Base-by-base conservation (phyloP, 2,329 filamentous ascomycete species). In the Stagonosporopsis rhizophila region DNA sequence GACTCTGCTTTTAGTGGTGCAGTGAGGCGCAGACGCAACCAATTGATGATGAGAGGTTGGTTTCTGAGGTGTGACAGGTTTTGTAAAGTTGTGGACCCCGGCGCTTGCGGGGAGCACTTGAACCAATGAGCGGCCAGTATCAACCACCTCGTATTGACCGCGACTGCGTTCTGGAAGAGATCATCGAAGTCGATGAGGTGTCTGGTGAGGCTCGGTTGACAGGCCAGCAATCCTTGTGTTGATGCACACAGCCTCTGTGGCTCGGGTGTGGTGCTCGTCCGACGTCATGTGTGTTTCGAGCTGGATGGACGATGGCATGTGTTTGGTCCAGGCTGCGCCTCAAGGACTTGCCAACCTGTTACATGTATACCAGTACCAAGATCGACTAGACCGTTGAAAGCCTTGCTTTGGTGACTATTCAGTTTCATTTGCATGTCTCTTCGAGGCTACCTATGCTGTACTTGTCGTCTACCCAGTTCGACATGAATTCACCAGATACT, bases 11-110 rank as follows among this genome's bases (percentile, higher is more conserved):
- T 64, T 61, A 66, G 64, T 61, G 59, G 64, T 66, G 61, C 64
- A 64, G 57, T 64, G 71, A 65, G 70, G 72, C 70, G 69, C 65
- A 66, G 70, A 27, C 52, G 59, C 58, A 53, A 56, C 71, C 72
- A 74, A 74, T 75, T 64, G 65, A 51, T 61, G 60, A 41, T 56
- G 59, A 58, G 46, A 50, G 50, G 38, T 34, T 28, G n/a, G 53
- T 56, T 56, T 52, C 53, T 61, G 61, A 58, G 42, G 67, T 72
- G 69, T 73, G 68, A 73, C 67, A 52, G 46, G 39, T 39, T 22
- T 6, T 8, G 11, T 30, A 35, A 27, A 7, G 28, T 50, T 35
- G 44, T 57, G 49, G 56, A 56, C 48, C 62, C 64, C 65, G 68
- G 71, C 71, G 72, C 72, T 73, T 74, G 38, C 53, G 42, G 30